Evolutionary conservation across 768 basidiomycete species (phyloP).

Genomic region (Kwoniella mangroviensis): DNA sequence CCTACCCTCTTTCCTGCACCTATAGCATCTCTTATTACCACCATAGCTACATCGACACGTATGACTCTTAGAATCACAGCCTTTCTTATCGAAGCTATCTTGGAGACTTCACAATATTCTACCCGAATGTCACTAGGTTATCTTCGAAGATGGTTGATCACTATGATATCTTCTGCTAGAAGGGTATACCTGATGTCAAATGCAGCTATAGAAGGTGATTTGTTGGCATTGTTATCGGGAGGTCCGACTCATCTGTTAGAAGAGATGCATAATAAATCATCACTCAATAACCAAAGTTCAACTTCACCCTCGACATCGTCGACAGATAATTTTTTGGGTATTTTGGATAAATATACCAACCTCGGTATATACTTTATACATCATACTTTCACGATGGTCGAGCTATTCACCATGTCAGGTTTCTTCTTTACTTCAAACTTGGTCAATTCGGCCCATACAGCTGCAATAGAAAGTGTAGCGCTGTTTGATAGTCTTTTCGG

Average conservation of each 20-base stretch:
- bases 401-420: constrained; percentile 59
- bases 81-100: constrained; percentile 57
- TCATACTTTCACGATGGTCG: constrained; percentile 58
- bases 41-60: constrained; percentile 51
- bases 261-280: background rate
- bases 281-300: background rate
- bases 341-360: constrained; percentile 59
- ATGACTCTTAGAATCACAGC: constrained; percentile 48
- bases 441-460: constrained; percentile 51
- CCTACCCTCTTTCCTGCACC: constrained; percentile 55
- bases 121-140: constrained; percentile 54
- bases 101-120: constrained; percentile 47
- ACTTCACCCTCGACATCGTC: background rate
- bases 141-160: constrained; percentile 54
- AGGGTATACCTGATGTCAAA: constrained; percentile 52
- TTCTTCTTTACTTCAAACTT: constrained; percentile 57
- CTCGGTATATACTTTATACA: constrained; percentile 58
- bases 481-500: constrained; percentile 56
- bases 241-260: background rate
- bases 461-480: constrained; percentile 46
- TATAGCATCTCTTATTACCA: constrained; percentile 56
- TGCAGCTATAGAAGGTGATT: constrained; percentile 37
- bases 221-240: constrained; percentile 19
- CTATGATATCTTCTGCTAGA: constrained; percentile 56
- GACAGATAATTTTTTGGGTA: constrained; percentile 51